Base-by-base conservation (phyloP, 306 rosid species). In the Cicer cuneatum region DNA sequence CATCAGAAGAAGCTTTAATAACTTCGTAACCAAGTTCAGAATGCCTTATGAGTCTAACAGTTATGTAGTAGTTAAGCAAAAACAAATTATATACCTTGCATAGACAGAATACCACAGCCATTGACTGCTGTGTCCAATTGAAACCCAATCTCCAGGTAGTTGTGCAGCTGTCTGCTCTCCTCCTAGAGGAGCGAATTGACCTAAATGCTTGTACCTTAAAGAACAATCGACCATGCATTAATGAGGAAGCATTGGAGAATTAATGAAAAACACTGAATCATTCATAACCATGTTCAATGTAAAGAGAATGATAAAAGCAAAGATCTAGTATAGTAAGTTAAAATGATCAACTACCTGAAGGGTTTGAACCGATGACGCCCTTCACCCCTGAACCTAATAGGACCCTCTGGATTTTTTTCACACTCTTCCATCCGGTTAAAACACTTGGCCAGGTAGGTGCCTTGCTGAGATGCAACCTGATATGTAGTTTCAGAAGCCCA, bases 161-260 rank as follows among this genome's bases (percentile, higher is more conserved):
- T 93, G 98, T 16, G 98, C 98, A 19, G 98, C 98, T 73, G 98
- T 83, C 81, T 93, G 92, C 75, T 93, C 98, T 72, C 98, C 98
- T 52, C 98, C 98, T 64, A 93, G 74, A 40, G 98, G 98, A 69
- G 98, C 98, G 8, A 93, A 93, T 77, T 93, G 98, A 67, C 98
- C 98, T 7, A 93, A 87, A 89, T 91, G 98, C 81, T 86, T 93
- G 83, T 93, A 93, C 92, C 98, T 93, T 62, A 54, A 83, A 54
- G 46, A 84, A 75, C 72, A 66, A 67, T 14, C 57, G 77, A 43
- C 53, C 77, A 80, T 35, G 57, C 37, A 49, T 19, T 67, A 33
- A 73, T 59, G 33, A 71, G 68, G 19, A 24, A 62, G 46, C 42
- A 54, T 33, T 38, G 37, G 40, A 24, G 52, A 73, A 63, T 33